Evolutionary conservation across 1,284 basidiomycete genomes (phyloP), one percentile per base, ranked within the genome.

Genomic region (Tilletia horrida): DNA sequence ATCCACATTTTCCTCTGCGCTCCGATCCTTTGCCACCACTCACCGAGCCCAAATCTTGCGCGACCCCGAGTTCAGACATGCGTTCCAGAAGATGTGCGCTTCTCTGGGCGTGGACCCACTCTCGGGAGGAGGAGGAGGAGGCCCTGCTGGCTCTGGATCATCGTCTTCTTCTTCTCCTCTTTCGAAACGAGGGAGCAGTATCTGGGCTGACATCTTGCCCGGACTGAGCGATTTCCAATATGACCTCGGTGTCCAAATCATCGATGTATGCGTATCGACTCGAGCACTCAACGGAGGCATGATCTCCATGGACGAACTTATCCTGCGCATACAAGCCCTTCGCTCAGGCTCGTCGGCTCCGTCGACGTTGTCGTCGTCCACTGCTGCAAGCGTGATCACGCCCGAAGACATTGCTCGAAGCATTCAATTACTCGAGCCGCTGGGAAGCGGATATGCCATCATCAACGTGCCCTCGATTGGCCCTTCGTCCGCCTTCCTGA

Each of bases 21-120:
- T 98, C 64, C 84, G 88, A 8, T 85, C 86, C 68, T 98, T 97
- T 78, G 92, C 94, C 0, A 84, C 87, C 4, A 87, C 87, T 13
- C 94, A 97, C 81, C 88, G 92, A 25, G 87, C 89, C 59, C 89
- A 91, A 68, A 97, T 99, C 79, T 73, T 88, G 68, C 86, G 86
- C 66, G 91, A 97, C 77, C 91, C 96, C 1, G 86, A 87, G 1
- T 95, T 98, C 80, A 87, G 95, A 1, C 90, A 91, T 85, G 90
- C 89, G 16, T 98, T 98, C 83, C 92, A 94, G 76, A 90, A 91
- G 69, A 97, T 98, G 93, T 99, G 96, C 81, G 87, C 90, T 1
- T 89, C 90, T 16, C 91, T 99, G 66, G 93, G 93, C 31, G 92
- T 99, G 21, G 96, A 98, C 81, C 95, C 96, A 0, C 86, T 98